Evolutionary conservation across 78 protist genomes (phyloP), one percentile per base, ranked within the genome.

Genomic region (Carpediemonas membranifera): DNA sequence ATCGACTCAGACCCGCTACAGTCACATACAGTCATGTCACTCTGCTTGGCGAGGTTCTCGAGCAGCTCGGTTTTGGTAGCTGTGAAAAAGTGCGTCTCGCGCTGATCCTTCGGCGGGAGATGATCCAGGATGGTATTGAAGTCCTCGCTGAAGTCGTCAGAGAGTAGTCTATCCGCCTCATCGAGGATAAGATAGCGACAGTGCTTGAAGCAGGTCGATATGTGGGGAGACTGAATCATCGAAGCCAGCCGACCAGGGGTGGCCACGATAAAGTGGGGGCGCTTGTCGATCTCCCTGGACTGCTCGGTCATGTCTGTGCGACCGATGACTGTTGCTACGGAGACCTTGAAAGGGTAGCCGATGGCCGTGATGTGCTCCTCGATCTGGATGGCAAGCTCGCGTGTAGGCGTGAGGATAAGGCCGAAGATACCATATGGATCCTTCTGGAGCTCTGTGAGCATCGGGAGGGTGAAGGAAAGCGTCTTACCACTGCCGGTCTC

Each of bases 21-120:
- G n/a, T n/a, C n/a, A n/a, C n/a, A n/a, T n/a, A n/a, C n/a, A n/a
- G n/a, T n/a, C n/a, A n/a, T n/a, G n/a, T n/a, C n/a, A n/a, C n/a
- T n/a, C n/a, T n/a, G n/a, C 14, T 33, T 79, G 2, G 77, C 53
- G n/a, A 84, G 64, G 0, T 66, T 5, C 15, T 68, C 77, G 7
- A 95, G 98, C 68, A 86, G 87, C n/a, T 64, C 55, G 30, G 98
- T 94, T 96, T 94, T 92, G 21, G 99, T 95, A 0, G 99, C 99
- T 0, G 94, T 87, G 75, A 86, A 96, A 14, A 94, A 78, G 47
- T 41, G 76, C 1, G 97, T 91, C 7, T 59, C 55, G 27, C 85
- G 28, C 0, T 83, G 78, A 14, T 88, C 86, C 30, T 90, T 19
- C n/a, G n/a, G n/a, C n/a, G n/a, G n/a, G 34, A 80, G 31, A 1